Percentiles rank a stretch among this genome's conserved stretches.
phyloP scores from a whole-genome alignment of 768 basidiomycete species.

The Chalciporus pseudorubinellus region DNA sequence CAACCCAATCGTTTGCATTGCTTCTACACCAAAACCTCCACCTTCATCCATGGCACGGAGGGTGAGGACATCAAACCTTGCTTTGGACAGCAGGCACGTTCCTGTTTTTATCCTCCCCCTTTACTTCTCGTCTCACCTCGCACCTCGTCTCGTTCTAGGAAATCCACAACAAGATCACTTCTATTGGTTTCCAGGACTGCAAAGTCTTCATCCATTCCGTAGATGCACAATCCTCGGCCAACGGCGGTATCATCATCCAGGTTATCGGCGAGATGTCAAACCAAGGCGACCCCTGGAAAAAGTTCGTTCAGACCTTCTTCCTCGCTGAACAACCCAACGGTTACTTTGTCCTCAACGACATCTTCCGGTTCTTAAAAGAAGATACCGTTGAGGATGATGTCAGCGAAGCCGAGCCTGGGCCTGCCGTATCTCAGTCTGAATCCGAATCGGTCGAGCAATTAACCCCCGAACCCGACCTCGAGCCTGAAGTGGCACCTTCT shows the following conservation, averaged over 20 bases:
- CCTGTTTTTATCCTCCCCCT: constrained; percentile 5
- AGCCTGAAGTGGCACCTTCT: constrained; percentile 34
- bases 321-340: constrained; percentile 98
- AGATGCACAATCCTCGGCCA: constrained; percentile 93
- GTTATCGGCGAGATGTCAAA: constrained; percentile 99
- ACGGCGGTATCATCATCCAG: constrained; percentile 97
- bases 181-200: constrained; percentile 93
- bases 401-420: constrained; percentile 44
- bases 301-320: constrained; percentile 99
- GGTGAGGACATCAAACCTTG: constrained; percentile 90
- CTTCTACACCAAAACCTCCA: constrained; percentile 98
- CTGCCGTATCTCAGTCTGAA: constrained; percentile 33
- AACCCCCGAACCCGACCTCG: constrained; percentile 27
- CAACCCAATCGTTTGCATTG: constrained; percentile 95
- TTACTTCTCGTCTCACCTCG: constrained; percentile 2
- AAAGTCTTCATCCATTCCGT: constrained; percentile 99
- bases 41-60: constrained; percentile 96
- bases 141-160: constrained; percentile 53
- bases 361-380: constrained; percentile 99
- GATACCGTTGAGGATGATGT: constrained; percentile 82
- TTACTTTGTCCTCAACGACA: constrained; percentile 99
- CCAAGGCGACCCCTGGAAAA: constrained; percentile 86
- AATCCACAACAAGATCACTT: constrained; percentile 94
- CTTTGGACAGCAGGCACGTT: constrained; percentile 85
- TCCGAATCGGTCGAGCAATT: constrained; percentile 35